Evolutionary conservation across 176 grass and related monocot species (phyloP).

Genomic region (Alopecurus myosuroides): DNA sequence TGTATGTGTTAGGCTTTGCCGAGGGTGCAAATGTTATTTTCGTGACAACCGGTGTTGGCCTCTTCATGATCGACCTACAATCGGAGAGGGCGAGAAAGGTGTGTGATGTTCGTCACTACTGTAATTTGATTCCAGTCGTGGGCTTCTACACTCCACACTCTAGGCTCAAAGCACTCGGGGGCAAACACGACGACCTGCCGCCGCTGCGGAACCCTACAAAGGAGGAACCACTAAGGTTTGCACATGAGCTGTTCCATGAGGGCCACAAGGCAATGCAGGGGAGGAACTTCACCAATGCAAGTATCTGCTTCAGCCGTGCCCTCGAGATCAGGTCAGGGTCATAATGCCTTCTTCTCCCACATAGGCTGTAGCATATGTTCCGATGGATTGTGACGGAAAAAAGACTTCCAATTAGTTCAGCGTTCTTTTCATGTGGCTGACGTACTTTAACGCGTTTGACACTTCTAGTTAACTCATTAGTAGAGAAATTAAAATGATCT

Average conservation of each 20-base stretch:
- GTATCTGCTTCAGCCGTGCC: too few relatives aligned
- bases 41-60: neutral
- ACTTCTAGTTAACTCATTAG: neutral
- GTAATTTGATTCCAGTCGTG: neutral
- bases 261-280: slow-evolving; percentile 81
- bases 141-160: neutral
- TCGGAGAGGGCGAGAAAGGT: neutral
- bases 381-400: neutral
- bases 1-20: neutral
- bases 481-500: neutral
- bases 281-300: slow-evolving; percentile 55
- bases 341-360: too few relatives aligned
- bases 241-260: slow-evolving; percentile 58
- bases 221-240: slow-evolving; percentile 47
- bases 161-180: too few relatives aligned
- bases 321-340: too few relatives aligned
- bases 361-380: too few relatives aligned
- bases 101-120: neutral
- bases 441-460: neutral
- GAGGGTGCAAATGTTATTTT: neutral
- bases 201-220: too few relatives aligned
- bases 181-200: neutral
- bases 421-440: neutral
- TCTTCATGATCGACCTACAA: neutral
- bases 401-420: neutral